Percentiles rank a stretch among this genome's conserved stretches.
phyloP scores from a whole-genome alignment of 2,329 filamentous ascomycete species.

The Colletotrichum caudatum region DNA sequence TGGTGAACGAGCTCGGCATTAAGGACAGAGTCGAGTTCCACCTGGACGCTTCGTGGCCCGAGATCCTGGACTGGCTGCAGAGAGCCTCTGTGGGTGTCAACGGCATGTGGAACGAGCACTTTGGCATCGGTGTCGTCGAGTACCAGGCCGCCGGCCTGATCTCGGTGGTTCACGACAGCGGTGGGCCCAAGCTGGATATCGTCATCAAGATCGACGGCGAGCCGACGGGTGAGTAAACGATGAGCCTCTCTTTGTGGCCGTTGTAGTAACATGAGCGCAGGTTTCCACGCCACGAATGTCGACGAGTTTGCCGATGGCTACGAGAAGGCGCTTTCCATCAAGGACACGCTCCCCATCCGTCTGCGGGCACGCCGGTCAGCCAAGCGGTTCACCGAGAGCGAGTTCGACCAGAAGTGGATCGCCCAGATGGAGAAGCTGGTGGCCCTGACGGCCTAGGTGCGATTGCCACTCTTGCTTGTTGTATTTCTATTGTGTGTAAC shows the following conservation, averaged over 20 bases:
- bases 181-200: slow-evolving; percentile 93
- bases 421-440: slow-evolving; percentile 80
- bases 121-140: slow-evolving; percentile 97
- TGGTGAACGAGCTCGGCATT: slow-evolving; percentile 88
- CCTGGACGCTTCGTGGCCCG: slow-evolving; percentile 88
- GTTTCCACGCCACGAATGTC: slow-evolving; percentile 85
- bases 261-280: slow-evolving; percentile 55
- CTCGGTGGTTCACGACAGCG: slow-evolving; percentile 91
- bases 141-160: slow-evolving; percentile 97
- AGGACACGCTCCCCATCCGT: slow-evolving; percentile 81
- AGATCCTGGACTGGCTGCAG: slow-evolving; percentile 83
- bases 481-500: slow-evolving; percentile 43
- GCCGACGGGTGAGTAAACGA: slow-evolving; percentile 73
- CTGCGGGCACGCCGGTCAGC: slow-evolving; percentile 81
- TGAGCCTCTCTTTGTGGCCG: neutral
- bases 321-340: slow-evolving; percentile 78
- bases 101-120: slow-evolving; percentile 99
- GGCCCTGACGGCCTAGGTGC: slow-evolving; percentile 47
- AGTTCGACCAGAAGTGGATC: slow-evolving; percentile 85
- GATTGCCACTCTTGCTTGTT: slow-evolving; percentile 30
- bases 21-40: slow-evolving; percentile 88
- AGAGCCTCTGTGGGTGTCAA: slow-evolving; percentile 89
- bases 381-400: slow-evolving; percentile 86
- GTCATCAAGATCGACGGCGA: slow-evolving; percentile 83
- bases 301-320: slow-evolving; percentile 86